Evolutionary conservation across 2,329 filamentous ascomycete species (phyloP).

Genomic region (Pestalotiopsis sp.): DNA sequence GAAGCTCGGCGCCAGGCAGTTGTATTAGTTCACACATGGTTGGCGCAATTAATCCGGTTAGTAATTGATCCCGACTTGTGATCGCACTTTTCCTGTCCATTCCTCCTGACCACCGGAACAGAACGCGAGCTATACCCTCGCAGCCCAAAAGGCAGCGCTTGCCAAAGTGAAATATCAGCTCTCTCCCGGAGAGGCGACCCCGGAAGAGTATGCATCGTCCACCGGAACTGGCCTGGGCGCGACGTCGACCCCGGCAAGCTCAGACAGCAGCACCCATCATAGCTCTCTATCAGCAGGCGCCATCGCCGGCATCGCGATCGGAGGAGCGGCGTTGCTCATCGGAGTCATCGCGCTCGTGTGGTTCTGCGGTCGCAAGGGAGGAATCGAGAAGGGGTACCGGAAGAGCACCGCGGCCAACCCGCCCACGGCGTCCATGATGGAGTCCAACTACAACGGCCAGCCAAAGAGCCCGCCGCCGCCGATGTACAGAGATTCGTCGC

Average conservation of each 20-base stretch:
- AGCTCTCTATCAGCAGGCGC: slow-evolving; percentile 43
- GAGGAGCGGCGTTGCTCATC: slow-evolving; percentile 46
- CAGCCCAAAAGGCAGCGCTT: slow-evolving; percentile 49
- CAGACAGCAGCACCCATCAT: background rate
- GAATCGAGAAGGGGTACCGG: slow-evolving; percentile 38
- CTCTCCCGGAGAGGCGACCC: slow-evolving; percentile 57
- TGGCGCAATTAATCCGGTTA: slow-evolving; percentile 72
- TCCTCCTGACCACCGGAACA: slow-evolving; percentile 11
- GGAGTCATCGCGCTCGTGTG: slow-evolving; percentile 49
- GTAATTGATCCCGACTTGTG: slow-evolving; percentile 18
- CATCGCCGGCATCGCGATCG: slow-evolving; percentile 63
- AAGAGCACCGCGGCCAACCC: slow-evolving; percentile 21
- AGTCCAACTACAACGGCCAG: slow-evolving; percentile 25
- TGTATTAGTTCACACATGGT: slow-evolving; percentile 72
- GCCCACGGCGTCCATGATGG: slow-evolving; percentile 25
- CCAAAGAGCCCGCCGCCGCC: slow-evolving; percentile 18
- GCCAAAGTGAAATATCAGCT: slow-evolving; percentile 53
- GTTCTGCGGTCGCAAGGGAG: slow-evolving; percentile 45
- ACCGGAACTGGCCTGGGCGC: slow-evolving; percentile 15
- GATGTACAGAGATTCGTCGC: slow-evolving; percentile 15
- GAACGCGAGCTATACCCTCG: slow-evolving; percentile 51
- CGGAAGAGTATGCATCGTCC: slow-evolving; percentile 39
- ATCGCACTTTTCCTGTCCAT: background rate
- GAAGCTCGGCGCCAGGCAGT: slow-evolving; percentile 59
- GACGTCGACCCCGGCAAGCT: slow-evolving; percentile 20